These are phyloP conservation scores for Amanita rubescens DNA, from an alignment of 768 basidiomycete genomes.

Conservation along the genomic window DNA sequence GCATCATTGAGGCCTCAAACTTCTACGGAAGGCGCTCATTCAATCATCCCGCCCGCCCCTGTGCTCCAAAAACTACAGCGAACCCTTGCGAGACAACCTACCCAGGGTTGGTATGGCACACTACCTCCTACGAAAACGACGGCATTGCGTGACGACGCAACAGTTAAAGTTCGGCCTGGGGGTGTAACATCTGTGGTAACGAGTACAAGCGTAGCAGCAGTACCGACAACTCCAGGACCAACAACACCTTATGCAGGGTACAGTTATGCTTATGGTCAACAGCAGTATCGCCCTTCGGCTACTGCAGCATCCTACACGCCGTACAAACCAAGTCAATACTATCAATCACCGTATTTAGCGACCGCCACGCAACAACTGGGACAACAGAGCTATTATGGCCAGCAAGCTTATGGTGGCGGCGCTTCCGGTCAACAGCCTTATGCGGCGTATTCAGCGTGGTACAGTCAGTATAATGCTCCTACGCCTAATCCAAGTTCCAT, in stretches of 20 bases:
- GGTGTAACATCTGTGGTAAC: slow-evolving; percentile 25
- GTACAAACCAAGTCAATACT: slow-evolving; percentile 31
- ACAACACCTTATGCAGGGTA: slow-evolving; percentile 26
- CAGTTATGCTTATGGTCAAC: slow-evolving; percentile 24
- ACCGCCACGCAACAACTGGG: slow-evolving; percentile 14
- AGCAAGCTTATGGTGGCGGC: slow-evolving; percentile 26
- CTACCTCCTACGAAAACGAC: slow-evolving; percentile 47
- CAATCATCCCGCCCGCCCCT: slow-evolving; percentile 56
- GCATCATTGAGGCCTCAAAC: slow-evolving; percentile 65
- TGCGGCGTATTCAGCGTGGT: slow-evolving; percentile 27
- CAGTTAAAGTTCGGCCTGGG: slow-evolving; percentile 50
- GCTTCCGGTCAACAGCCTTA: slow-evolving; percentile 26
- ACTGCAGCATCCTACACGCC: slow-evolving; percentile 22
- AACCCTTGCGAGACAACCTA: slow-evolving; percentile 53
- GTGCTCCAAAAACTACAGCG: slow-evolving; percentile 66
- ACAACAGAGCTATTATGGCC: slow-evolving; percentile 28
- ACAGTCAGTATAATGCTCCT: slow-evolving; percentile 23
- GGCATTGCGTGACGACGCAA: slow-evolving; percentile 70
- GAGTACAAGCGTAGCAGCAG: slow-evolving; percentile 25
- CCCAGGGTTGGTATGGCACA: slow-evolving; percentile 70
- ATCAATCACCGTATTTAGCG: slow-evolving; percentile 21
- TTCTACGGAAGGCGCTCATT: slow-evolving; percentile 27
- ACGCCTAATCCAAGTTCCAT: slow-evolving; percentile 4
- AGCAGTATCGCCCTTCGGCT: slow-evolving; percentile 10
- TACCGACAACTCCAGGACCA: slow-evolving; percentile 19